Conservation (phyloP, 257 asterid genomes). For the Ajuga chamaepitys region DNA sequence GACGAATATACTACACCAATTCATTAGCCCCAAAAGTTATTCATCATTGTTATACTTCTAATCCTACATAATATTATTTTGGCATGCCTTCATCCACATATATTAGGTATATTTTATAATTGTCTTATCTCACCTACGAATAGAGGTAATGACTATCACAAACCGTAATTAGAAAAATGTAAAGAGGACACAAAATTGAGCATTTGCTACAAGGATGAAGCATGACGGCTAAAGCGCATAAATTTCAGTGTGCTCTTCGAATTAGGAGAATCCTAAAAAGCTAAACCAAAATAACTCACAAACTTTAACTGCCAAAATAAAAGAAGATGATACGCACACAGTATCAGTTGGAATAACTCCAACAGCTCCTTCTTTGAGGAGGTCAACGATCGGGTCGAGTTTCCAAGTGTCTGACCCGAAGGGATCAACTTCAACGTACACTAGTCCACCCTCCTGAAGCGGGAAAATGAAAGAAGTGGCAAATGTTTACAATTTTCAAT, state of each 20-base stretch:
- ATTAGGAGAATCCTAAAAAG: background rate
- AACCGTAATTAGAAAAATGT: background rate
- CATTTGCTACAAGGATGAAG: background rate
- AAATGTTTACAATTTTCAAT: background rate
- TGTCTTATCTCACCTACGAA: background rate
- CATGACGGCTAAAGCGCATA: background rate
- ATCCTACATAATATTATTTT: background rate
- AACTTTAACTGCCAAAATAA: background rate
- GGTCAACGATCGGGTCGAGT: conserved; percentile 72
- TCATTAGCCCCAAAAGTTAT: background rate
- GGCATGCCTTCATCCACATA: background rate
- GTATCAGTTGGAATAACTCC: conserved; percentile 98
- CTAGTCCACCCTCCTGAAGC: conserved; percentile 47
- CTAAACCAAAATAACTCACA: background rate
- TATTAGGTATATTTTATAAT: background rate
- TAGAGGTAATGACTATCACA: background rate
- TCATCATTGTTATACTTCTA: background rate
- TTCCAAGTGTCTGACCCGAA: conserved; percentile 81
- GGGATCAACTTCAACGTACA: conserved; percentile 77
- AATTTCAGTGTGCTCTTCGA: background rate
- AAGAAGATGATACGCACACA: conserved; percentile 35
- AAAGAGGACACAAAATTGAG: background rate
- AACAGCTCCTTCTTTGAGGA: conserved; percentile 81
- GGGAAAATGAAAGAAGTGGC: background rate
- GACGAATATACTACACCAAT: background rate